Base-by-base conservation (phyloP, 257 asterid genomes). In the Penstemon eatonii region DNA sequence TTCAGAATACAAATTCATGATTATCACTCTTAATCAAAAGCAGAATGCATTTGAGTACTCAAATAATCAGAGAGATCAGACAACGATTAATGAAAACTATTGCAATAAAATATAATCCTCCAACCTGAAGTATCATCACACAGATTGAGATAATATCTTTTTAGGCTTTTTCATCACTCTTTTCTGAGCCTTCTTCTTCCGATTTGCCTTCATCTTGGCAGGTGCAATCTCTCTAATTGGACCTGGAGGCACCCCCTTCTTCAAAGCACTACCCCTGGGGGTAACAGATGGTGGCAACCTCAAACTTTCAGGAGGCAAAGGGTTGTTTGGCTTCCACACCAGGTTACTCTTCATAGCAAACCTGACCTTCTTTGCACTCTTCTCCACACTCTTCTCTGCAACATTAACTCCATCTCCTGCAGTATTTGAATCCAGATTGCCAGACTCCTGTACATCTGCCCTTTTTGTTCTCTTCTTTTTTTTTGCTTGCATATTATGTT, bases 231-330 rank as follows among this genome's bases (percentile, higher is more conserved):
- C 97, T 67, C 85, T 78, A 58, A 94, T 49, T 52, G 99, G 99
- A 43, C 97, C 96, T 0, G 99, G 88, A 47, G 86, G 93, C 7
- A 91, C 90, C 4, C 99, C 99, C 80, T 94, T 91, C 89, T 91
- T 94, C 71, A 94, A 81, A 0, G 99, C 99, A 72, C 97, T 94
- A 51, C 96, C 98, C 65, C 99, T 81, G 2, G 99, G 99, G 67
- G 97, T 86, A 59, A 81, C 89, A 18, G 95, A 83, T 37, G 99
- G 99, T 1, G 99, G 99, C 73, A 94, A 55, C 57, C 99, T 82
- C 81, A 91, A 73, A 66, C 86, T 84, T 41, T 94, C 95, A 1
- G 99, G 96, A 63, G 99, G 99, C 89, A 94, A 50, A 46, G 97
- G 99, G 76, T 74, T 87, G 72, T 83, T 87, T 53, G 98, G 93